These are phyloP conservation scores for Cryptococcus jaspeensis DNA, from an alignment of 1,284 basidiomycete genomes.

Conservation along the genomic window DNA sequence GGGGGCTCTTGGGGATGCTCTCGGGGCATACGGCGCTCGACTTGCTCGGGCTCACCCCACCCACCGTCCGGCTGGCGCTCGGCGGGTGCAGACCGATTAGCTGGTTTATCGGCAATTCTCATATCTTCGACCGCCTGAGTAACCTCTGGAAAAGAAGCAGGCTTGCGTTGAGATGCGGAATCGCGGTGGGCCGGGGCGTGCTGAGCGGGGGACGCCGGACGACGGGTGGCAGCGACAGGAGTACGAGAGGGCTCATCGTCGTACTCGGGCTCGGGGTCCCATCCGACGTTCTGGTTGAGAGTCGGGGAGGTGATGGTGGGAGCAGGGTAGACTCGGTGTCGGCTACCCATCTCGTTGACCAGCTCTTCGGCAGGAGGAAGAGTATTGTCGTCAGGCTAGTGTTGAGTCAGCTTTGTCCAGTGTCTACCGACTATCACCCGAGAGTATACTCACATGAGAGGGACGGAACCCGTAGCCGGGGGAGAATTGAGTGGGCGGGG, in stretches of 20 bases:
- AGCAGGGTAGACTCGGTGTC: slow-evolving; percentile 38
- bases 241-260: background rate
- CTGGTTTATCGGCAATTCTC: background rate
- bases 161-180: background rate
- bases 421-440: no score
- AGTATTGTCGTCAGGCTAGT: slow-evolving; percentile 9
- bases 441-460: slow-evolving; percentile 6
- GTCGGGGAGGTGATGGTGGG: slow-evolving; percentile 20
- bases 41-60: no score
- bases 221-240: background rate
- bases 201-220: no score
- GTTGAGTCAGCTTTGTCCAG: background rate
- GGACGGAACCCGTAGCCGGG: slow-evolving; percentile 13
- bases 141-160: no score
- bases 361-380: slow-evolving; percentile 27
- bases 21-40: no score
- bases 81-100: background rate
- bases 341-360: slow-evolving; percentile 16
- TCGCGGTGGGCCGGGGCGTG: background rate
- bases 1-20: no score
- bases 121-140: no score
- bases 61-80: no score
- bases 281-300: slow-evolving; percentile 31
- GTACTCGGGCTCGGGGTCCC: slow-evolving; percentile 11
- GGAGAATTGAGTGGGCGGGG: slow-evolving; percentile 4